These are phyloP conservation scores for Trypanosoma platydactyli DNA, from an alignment of 208 protist species.

Conservation along the genomic window DNA sequence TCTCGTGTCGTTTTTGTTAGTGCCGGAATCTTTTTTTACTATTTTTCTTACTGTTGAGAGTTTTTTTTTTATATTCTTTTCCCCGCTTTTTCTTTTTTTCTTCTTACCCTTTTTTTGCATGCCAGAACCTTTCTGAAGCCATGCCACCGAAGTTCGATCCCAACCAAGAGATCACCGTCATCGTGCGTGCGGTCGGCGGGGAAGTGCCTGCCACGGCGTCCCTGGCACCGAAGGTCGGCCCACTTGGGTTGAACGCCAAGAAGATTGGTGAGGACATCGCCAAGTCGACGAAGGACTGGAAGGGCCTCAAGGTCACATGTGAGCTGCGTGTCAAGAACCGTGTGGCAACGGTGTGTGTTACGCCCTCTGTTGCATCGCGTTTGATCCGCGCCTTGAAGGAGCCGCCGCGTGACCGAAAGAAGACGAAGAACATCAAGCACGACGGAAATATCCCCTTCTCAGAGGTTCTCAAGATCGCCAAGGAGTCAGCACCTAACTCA, in stretches of 20 bases:
- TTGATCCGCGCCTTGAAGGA: slow-evolving; percentile 99
- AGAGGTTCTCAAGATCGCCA: slow-evolving; percentile 97
- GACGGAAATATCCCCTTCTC: slow-evolving; percentile 97
- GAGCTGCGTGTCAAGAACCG: slow-evolving; percentile 99
- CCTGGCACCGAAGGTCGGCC: slow-evolving; percentile 99
- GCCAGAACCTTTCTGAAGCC: too few species aligned
- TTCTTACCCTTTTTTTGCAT: too few species aligned
- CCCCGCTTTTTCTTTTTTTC: too few species aligned
- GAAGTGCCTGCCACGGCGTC: slow-evolving; percentile 97
- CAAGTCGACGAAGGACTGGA: slow-evolving; percentile 98
- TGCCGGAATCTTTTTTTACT: too few species aligned
- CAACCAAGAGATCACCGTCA: slow-evolving; percentile 94
- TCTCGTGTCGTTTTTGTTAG: too few species aligned
- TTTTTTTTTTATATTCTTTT: too few species aligned
- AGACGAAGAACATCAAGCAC: slow-evolving; percentile 99
- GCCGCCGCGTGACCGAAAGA: slow-evolving; percentile 99
- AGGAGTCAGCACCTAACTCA: slow-evolving; percentile 93
- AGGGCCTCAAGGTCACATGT: slow-evolving; percentile 98
- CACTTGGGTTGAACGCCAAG: slow-evolving; percentile 99
- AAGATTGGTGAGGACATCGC: slow-evolving; percentile 99
- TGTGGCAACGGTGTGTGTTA: slow-evolving; percentile 95
- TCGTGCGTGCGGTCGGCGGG: slow-evolving; percentile 97
- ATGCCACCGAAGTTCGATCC: slow-evolving; percentile 99
- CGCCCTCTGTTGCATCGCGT: slow-evolving; percentile 96
- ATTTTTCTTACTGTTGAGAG: too few species aligned